A percentile compares a stretch with the other conserved stretches of the same genome.
phyloP scores from a whole-genome alignment of 148 eudicot species.

The Cornus florida region DNA sequence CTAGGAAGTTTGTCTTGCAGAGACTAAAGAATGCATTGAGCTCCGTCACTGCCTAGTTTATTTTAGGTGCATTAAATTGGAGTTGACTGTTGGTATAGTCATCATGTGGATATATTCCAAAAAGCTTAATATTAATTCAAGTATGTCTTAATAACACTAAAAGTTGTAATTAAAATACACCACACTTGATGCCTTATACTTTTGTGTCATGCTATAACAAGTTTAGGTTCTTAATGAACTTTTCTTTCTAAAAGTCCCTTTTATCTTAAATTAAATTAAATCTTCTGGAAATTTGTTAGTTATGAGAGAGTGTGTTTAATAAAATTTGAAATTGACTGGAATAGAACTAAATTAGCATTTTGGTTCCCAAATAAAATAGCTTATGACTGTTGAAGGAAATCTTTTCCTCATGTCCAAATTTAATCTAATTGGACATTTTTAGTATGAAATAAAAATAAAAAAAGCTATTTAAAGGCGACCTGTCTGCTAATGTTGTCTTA shows the following conservation, averaged over 20 bases:
- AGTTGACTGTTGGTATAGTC: not conserved
- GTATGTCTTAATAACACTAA: not conserved
- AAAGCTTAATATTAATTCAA: not conserved
- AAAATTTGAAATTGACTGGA: not conserved
- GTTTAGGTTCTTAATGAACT: not conserved
- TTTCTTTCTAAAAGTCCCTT: not conserved
- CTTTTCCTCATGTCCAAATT: not conserved
- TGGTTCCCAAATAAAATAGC: not conserved
- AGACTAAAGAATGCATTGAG: not conserved
- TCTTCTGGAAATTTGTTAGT: not conserved
- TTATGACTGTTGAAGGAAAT: not conserved
- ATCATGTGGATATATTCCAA: not conserved
- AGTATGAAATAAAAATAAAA: too few species aligned
- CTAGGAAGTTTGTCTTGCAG: not conserved
- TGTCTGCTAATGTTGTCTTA: too few species aligned
- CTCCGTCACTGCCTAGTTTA: not conserved
- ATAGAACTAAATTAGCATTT: not conserved
- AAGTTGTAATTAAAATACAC: too few species aligned
- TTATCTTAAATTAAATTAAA: not conserved
- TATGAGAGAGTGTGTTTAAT: not conserved
- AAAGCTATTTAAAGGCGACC: too few species aligned
- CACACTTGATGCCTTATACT: not conserved
- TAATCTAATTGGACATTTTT: not conserved
- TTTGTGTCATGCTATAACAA: not conserved
- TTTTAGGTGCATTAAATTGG: not conserved